Conservation (phyloP, 768 basidiomycete genomes). For the Boletus rubescentipes region DNA sequence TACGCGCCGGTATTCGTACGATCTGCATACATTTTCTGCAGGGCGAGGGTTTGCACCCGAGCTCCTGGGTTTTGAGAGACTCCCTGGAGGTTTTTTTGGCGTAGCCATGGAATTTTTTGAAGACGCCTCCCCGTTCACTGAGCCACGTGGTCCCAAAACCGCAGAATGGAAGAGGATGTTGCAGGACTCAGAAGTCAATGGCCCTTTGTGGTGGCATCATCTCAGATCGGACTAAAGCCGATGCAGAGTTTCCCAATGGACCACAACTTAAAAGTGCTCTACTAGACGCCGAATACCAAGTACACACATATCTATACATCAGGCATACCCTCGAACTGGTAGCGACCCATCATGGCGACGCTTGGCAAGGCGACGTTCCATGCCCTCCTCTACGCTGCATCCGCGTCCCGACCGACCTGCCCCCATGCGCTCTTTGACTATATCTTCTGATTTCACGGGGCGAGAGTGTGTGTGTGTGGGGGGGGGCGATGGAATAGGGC, state of each 20-base stretch:
- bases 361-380: constrained; percentile 74
- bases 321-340: too few species aligned
- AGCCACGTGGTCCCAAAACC: too few species aligned
- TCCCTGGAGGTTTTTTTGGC: not conserved
- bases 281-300: too few species aligned
- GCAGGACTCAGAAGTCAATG: too few species aligned
- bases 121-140: not conserved
- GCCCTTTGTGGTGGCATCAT: too few species aligned
- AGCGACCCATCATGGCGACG: constrained; percentile 82
- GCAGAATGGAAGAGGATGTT: too few species aligned
- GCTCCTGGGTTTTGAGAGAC: not conserved
- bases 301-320: too few species aligned
- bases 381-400: constrained; percentile 62
- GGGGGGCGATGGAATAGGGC: too few species aligned
- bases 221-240: too few species aligned
- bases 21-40: not conserved
- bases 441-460: constrained; percentile 58
- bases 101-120: not conserved
- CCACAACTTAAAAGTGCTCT: too few species aligned
- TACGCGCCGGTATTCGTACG: not conserved
- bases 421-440: constrained; percentile 63
- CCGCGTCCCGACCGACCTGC: constrained; percentile 71
- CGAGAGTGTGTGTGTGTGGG: too few species aligned
- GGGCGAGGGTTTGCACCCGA: not conserved
- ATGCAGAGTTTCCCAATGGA: too few species aligned